Percentiles rank a stretch among this genome's conserved stretches.
phyloP scores from a whole-genome alignment of 345 rosid species.

The Melaleuca quinquenervia region DNA sequence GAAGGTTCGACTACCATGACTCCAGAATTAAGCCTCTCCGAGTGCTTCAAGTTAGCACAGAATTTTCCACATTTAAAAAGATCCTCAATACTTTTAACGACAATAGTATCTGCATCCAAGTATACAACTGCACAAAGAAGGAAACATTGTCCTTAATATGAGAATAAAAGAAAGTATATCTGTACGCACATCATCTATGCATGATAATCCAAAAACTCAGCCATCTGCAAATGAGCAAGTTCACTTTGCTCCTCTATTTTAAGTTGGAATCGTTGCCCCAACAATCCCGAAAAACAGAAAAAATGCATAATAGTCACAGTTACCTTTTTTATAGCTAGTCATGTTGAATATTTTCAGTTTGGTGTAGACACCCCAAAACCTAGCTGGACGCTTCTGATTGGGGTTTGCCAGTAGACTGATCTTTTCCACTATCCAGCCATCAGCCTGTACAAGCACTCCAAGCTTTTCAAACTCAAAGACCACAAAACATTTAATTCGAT shows the following conservation, averaged over 20 bases:
- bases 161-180: neutral
- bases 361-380: constrained; percentile 98
- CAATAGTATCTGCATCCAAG: constrained; percentile 96
- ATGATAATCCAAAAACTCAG: neutral
- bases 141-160: neutral
- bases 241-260: neutral
- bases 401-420: constrained; percentile 82
- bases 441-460: constrained; percentile 43
- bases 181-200: neutral
- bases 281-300: neutral
- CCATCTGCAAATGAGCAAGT: neutral
- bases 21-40: constrained; percentile 93
- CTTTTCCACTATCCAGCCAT: constrained; percentile 91
- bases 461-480: neutral
- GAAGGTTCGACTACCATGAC: constrained; percentile 99
- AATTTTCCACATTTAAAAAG: constrained; percentile 72
- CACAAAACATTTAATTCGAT: neutral
- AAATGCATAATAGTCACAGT: neutral
- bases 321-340: constrained; percentile 84
- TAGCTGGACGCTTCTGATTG: constrained; percentile 74
- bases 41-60: constrained; percentile 93
- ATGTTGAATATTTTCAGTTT: constrained; percentile 88
- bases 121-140: constrained; percentile 56
- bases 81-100: constrained; percentile 84
- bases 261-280: neutral